Percentiles rank a stretch among this genome's conserved stretches.
Conservation (phyloP, 306 rosid species). For the Ormosia semicastrata region DNA sequence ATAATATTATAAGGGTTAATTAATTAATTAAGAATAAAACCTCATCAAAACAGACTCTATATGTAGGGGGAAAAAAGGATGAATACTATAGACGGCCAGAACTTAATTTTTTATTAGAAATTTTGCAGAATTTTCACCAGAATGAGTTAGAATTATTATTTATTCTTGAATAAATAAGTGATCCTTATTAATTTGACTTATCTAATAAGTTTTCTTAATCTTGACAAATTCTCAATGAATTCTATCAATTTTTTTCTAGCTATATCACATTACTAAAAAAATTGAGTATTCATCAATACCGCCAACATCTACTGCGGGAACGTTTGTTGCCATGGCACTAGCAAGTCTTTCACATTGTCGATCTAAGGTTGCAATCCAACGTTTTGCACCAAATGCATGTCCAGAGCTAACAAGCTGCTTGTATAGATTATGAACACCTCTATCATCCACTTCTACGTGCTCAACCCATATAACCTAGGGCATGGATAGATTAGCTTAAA, state of each 20-base stretch:
- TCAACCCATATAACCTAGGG: conserved; percentile 89
- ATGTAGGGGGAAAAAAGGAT: neutral
- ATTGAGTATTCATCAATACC: conserved; percentile 38
- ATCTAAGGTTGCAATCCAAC: conserved; percentile 90
- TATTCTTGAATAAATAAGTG: too few species aligned
- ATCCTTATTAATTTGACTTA: too few species aligned
- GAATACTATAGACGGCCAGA: too few species aligned
- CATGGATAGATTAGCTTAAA: neutral
- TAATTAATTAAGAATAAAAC: neutral
- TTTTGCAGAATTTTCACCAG: too few species aligned
- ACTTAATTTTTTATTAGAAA: too few species aligned
- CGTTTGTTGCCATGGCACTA: conserved; percentile 81
- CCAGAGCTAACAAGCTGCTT: conserved; percentile 92
- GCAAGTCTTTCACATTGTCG: conserved; percentile 98
- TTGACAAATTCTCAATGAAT: too few species aligned
- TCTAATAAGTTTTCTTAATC: too few species aligned
- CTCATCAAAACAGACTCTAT: neutral
- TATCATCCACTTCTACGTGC: conserved; percentile 89
- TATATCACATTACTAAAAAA: neutral
- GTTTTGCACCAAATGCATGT: conserved; percentile 92
- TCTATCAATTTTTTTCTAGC: too few species aligned
- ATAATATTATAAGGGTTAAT: neutral
- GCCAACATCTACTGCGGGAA: conserved; percentile 84
- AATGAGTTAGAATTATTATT: too few species aligned
- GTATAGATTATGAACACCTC: conserved; percentile 91